phyloP scores from a whole-genome alignment of 805 yeast species.

The Tetrapisispora fleetii region DNA sequence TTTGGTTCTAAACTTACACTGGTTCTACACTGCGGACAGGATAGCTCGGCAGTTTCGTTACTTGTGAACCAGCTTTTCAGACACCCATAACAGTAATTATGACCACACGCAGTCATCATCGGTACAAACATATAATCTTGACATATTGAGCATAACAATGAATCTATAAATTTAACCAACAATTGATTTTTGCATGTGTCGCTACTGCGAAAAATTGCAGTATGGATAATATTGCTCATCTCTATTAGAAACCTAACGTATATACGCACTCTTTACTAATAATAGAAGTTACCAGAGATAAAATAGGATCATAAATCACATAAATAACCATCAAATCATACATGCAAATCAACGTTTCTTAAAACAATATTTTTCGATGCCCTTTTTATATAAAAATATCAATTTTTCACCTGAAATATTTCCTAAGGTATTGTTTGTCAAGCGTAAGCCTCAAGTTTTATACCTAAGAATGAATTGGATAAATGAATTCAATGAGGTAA shows the following conservation, averaged over 20 bases:
- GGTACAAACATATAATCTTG: slow-evolving; percentile 63
- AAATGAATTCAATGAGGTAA: too few relatives aligned
- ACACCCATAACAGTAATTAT: slow-evolving; percentile 62
- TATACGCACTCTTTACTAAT: too few relatives aligned
- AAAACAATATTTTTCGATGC: not conserved
- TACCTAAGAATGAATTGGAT: too few relatives aligned
- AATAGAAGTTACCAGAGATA: too few relatives aligned
- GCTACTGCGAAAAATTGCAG: slow-evolving; percentile 3
- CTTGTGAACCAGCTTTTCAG: slow-evolving; percentile 50
- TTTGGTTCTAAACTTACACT: slow-evolving; percentile 41
- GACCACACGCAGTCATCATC: slow-evolving; percentile 57
- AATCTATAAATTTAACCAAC: slow-evolving; percentile 18
- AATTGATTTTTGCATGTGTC: slow-evolving; percentile 10
- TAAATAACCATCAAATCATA: too few relatives aligned
- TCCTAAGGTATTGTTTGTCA: not conserved
- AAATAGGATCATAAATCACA: too few relatives aligned
- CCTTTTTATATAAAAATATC: not conserved
- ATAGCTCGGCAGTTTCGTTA: slow-evolving; percentile 32
- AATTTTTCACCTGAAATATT: not conserved
- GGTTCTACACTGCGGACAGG: slow-evolving; percentile 63
- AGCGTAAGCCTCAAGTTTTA: not conserved
- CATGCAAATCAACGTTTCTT: not conserved
- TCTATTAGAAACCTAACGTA: not conserved
- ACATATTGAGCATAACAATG: slow-evolving; percentile 49
- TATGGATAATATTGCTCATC: slow-evolving; percentile 5